Base-by-base conservation (phyloP, 306 rosid genomes). In the Pueraria montana region DNA sequence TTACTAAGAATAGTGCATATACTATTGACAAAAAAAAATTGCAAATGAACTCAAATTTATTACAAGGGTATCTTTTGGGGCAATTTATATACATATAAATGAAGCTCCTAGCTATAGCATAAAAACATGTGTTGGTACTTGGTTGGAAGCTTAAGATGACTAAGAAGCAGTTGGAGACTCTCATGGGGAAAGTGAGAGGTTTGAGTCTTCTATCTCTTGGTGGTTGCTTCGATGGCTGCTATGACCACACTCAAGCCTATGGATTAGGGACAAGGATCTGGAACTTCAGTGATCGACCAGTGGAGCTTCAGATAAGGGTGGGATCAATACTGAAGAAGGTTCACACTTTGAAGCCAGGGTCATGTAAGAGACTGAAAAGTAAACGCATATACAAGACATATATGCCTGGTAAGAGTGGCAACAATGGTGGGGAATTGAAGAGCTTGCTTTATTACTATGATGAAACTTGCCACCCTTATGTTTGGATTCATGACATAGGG, bases 281-380 rank as follows among this genome's bases (percentile, higher is more conserved):
- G 96, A 96, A 96, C 84, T 86, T 89, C 6, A 90, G 94, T 78
- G 99, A 94, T 84, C 76, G 90, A 82, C 90, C 95, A 40, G 90
- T 96, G 79, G 99, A 96, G 84, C 79, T 96, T 40, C 99, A 96
- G 49, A 94, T 96, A 73, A 90, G 99, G 85, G 99, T 96, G 10
- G 98, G 99, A 6, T 94, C 99, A 59, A 94, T 91, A 62, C 63
- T 94, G 82, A 96, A 96, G 84, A 96, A 88, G 78, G 90, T 92
- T 56, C 94, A 94, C 76, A 90, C 91, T 12, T 83, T 96, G 87
- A 96, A 92, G 88, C 94, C 97, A 48, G 99, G 99, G 17, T 88
- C 76, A 27, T 96, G 98, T 1, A 96, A 94, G 86, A 89, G 97
- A 76, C 74, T 96, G 84, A 90, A 91, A 79, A 89, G 92, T 79